A percentile compares a stretch with the other conserved stretches of the same genome.
phyloP scores from a whole-genome alignment of 1,139 yeast species.

The Ashbya aceris region DNA sequence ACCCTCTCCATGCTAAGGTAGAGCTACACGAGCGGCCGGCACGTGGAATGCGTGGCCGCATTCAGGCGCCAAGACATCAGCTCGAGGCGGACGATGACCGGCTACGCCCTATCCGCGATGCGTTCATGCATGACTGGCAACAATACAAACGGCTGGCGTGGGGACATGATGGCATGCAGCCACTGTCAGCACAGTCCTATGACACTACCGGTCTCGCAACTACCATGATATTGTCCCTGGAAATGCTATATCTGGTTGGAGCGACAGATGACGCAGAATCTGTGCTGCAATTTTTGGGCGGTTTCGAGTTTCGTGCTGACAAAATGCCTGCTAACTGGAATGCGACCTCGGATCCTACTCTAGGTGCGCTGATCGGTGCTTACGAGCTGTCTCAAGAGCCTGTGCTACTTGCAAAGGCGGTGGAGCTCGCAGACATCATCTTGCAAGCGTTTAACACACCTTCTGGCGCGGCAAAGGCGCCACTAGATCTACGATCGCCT shows the following conservation, averaged over 20 bases:
- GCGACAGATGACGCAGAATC: slow-evolving; percentile 43
- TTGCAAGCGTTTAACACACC: slow-evolving; percentile 63
- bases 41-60: neutral
- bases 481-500: slow-evolving; percentile 46
- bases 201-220: slow-evolving; percentile 42
- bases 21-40: neutral
- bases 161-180: slow-evolving; percentile 56
- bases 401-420: slow-evolving; percentile 47
- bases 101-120: slow-evolving; percentile 34
- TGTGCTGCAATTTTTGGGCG: slow-evolving; percentile 43
- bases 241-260: slow-evolving; percentile 57
- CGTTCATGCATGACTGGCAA: slow-evolving; percentile 50
- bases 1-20: neutral
- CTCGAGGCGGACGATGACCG: slow-evolving; percentile 11
- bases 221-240: slow-evolving; percentile 57
- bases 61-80: slow-evolving; percentile 1
- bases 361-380: slow-evolving; percentile 67
- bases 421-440: slow-evolving; percentile 55
- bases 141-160: slow-evolving; percentile 51
- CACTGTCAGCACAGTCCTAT: slow-evolving; percentile 31
- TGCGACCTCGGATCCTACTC: slow-evolving; percentile 51
- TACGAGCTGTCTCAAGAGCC: slow-evolving; percentile 54
- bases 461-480: slow-evolving; percentile 59
- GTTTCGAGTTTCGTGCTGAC: slow-evolving; percentile 39
- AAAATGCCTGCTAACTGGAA: slow-evolving; percentile 28